These are phyloP conservation scores for Penicillium verhagenii DNA, from an alignment of 495 filamentous ascomycete genomes.

Conservation along the genomic window DNA sequence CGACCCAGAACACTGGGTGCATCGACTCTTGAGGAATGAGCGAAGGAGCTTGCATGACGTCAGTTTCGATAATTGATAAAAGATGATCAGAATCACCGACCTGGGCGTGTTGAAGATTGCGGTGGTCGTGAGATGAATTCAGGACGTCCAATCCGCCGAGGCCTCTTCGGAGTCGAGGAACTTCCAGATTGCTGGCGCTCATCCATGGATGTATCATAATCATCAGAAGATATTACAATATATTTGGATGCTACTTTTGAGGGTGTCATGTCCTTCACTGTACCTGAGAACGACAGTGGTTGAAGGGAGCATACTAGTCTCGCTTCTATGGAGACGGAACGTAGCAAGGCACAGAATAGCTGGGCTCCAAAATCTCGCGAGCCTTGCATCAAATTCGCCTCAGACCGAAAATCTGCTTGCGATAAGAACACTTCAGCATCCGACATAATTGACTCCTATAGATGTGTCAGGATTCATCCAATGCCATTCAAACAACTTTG, in stretches of 20 bases:
- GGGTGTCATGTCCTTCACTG: constrained; percentile 48
- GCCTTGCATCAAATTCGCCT: constrained; percentile 64
- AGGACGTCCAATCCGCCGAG: constrained; percentile 45
- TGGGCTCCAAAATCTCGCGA: constrained; percentile 90
- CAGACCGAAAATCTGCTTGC: constrained; percentile 65
- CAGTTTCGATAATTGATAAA: constrained; percentile 1
- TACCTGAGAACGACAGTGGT: constrained; percentile 67
- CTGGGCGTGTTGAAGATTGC: neutral
- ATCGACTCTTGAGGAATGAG: constrained; percentile 46
- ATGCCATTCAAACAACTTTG: neutral
- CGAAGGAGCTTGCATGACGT: constrained; percentile 15
- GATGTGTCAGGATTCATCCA: constrained; percentile 1
- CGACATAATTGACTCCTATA: constrained; percentile 36
- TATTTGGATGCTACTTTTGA: constrained; percentile 35
- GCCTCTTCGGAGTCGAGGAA: constrained; percentile 19
- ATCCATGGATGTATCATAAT: constrained; percentile 33
- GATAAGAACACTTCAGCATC: constrained; percentile 50
- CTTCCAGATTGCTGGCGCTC: constrained; percentile 13
- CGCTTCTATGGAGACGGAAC: constrained; percentile 74
- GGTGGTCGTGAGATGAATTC: constrained; percentile 30
- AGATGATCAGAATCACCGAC: neutral
- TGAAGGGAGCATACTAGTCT: constrained; percentile 93
- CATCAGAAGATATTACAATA: constrained; percentile 41
- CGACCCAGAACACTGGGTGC: constrained; percentile 90
- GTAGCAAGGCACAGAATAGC: constrained; percentile 82